These are phyloP conservation scores for Talaromyces stipitatus DNA, from an alignment of 495 filamentous ascomycete species.

Conservation along the genomic window DNA sequence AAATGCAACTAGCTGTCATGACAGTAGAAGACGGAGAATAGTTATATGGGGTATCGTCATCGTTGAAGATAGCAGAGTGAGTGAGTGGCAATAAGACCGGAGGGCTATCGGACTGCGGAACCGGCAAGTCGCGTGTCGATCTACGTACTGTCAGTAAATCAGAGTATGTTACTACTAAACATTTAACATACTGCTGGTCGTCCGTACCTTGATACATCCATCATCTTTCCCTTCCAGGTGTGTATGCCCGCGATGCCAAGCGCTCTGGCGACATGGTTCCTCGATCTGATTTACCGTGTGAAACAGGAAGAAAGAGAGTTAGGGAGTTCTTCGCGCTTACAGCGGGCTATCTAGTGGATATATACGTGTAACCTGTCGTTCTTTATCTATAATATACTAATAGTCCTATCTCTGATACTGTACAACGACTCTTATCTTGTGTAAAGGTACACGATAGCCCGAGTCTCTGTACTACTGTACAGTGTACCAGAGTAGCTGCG, in stretches of 20 bases:
- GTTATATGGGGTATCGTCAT: not conserved
- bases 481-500: no score
- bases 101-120: constrained; percentile 6
- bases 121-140: constrained; percentile 6
- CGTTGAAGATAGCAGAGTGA: not conserved
- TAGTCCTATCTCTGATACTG: not conserved
- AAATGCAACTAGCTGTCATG: no score
- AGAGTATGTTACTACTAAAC: not conserved
- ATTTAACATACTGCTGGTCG: no score
- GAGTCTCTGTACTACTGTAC: not conserved
- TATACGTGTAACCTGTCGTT: not conserved
- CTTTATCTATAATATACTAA: not conserved
- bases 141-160: not conserved
- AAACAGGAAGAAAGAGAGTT: not conserved
- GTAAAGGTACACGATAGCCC: not conserved
- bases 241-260: not conserved
- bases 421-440: not conserved
- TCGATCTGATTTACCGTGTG: not conserved
- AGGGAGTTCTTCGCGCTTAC: not conserved
- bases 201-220: not conserved
- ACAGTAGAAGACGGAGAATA: not conserved
- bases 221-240: not conserved
- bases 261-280: not conserved
- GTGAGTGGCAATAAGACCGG: constrained; percentile 3
- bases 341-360: not conserved